A percentile compares a stretch with the other conserved stretches of the same genome.
These are phyloP conservation scores for Adansonia gregorii DNA, from an alignment of 441 rosid species.

Conservation along the genomic window DNA sequence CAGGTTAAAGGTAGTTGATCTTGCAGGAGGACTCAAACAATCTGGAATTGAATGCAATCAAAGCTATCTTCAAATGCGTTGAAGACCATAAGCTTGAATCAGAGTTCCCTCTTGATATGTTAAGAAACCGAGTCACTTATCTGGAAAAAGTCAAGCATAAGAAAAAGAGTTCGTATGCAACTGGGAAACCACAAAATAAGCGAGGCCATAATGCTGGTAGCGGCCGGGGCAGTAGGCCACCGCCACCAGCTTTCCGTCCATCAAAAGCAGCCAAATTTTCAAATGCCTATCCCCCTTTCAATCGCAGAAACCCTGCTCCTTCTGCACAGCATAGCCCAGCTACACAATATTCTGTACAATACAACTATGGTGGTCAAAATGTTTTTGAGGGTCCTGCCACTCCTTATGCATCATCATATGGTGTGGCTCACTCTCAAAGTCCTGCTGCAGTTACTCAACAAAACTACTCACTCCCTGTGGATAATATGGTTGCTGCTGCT, in stretches of 20 bases:
- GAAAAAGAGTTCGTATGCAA: constrained; percentile 43
- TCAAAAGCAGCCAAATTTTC: constrained; percentile 51
- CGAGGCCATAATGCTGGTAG: constrained; percentile 40
- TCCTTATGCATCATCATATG: constrained; percentile 40
- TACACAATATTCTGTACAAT: constrained; percentile 43
- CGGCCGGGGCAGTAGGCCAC: constrained; percentile 36
- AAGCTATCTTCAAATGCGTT: constrained; percentile 55
- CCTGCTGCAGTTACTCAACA: constrained; percentile 47
- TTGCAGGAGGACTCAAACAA: constrained; percentile 55
- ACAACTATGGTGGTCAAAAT: constrained; percentile 45
- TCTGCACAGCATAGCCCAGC: constrained; percentile 49
- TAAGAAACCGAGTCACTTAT: constrained; percentile 46
- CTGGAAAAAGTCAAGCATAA: constrained; percentile 52
- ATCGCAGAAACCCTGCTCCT: constrained; percentile 42
- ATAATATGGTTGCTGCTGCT: constrained; percentile 30
- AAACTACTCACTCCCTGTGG: constrained; percentile 41
- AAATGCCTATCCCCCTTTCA: constrained; percentile 40
- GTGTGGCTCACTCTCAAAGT: constrained; percentile 36
- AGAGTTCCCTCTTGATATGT: constrained; percentile 44
- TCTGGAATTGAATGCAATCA: constrained; percentile 54
- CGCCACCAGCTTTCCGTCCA: constrained; percentile 33
- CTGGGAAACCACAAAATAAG: constrained; percentile 47
- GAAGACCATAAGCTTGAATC: constrained; percentile 65
- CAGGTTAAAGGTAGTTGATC: constrained; percentile 3
- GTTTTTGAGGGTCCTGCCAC: constrained; percentile 42